Evolutionary conservation across 306 rosid species (phyloP), one percentile per base, ranked within the genome.

Genomic region (Rosa lucieae): DNA sequence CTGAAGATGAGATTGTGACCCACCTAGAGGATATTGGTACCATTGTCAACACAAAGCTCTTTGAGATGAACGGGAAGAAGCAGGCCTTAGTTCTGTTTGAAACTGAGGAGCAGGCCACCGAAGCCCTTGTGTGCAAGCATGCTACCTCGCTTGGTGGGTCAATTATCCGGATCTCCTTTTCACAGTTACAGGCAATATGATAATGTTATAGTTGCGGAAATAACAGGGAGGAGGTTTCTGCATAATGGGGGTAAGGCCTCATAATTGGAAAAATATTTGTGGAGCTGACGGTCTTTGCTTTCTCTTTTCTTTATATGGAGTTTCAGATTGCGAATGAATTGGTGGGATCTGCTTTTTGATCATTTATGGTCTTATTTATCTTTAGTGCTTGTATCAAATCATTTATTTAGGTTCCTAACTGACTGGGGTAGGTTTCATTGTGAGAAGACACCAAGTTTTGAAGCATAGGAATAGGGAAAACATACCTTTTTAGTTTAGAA

Each of bases 1-100:
- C 91, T 0, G 98, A 96, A 53, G 98, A 96, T 76, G 99, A 96
- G 84, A 89, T 96, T 17, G 85, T 90, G 59, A 88, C 52, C 83
- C 97, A 88, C 80, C 62, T 96, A 3, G 97, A 93, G 85, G 98
- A 96, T 74, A 92, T 90, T 21, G 94, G 98, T 72, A 59, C 87
- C 78, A 90, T 96, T 61, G 82, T 89, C 46, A 93, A 89, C 87
- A 84, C 92, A 48, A 96, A 91, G 89, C 87, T 96, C 55, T 96
- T 93, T 74, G 98, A 96, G 86, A 96, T 96, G 99, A 96, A 93
- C 43, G 99, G 98, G n/a, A 96, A 93, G 84, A 96, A 93, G 82
- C 99, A 96, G 84, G 91, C 98, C 5, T 88, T 96, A 46, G 93
- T 91, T 77, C 87, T 91, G 87, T 96, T 91, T 55, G 99, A 96